Evolutionary conservation across 352 stramenopile genomes (phyloP).

Genomic region (Phytophthora palmivora): DNA sequence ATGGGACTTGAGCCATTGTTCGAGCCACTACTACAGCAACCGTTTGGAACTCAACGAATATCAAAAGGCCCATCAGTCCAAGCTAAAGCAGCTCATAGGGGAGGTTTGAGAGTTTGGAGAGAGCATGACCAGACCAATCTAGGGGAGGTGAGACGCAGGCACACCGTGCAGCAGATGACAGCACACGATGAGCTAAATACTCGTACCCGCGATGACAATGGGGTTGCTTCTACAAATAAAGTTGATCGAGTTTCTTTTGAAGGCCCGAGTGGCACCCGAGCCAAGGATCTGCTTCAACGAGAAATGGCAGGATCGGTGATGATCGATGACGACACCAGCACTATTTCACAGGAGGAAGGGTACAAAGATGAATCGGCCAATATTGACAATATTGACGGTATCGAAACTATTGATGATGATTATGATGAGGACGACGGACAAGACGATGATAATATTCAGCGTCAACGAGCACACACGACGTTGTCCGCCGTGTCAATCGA

Average conservation of each 20-base stretch:
- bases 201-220: constrained; percentile 9
- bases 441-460: neutral
- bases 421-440: constrained; percentile 18
- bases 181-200: constrained; percentile 3
- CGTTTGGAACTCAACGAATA: constrained; percentile 73
- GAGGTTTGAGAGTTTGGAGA: constrained; percentile 31
- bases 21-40: constrained; percentile 71
- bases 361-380: constrained; percentile 23
- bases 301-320: constrained; percentile 46
- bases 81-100: constrained; percentile 23
- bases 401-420: constrained; percentile 21
- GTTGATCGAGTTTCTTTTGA: constrained; percentile 10
- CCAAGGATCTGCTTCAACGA: constrained; percentile 52
- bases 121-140: constrained; percentile 14
- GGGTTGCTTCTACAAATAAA: neutral
- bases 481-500: constrained; percentile 70
- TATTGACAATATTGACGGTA: constrained; percentile 13
- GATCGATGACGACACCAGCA: constrained; percentile 43
- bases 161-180: constrained; percentile 17
- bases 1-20: constrained; percentile 81
- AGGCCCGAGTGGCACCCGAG: constrained; percentile 31
- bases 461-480: constrained; percentile 23
- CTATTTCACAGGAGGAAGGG: constrained; percentile 42
- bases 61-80: constrained; percentile 32
- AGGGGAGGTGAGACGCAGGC: constrained; percentile 10